phyloP scores from a whole-genome alignment of 2,329 filamentous ascomycete species.

The Sporothrix brasiliensis region DNA sequence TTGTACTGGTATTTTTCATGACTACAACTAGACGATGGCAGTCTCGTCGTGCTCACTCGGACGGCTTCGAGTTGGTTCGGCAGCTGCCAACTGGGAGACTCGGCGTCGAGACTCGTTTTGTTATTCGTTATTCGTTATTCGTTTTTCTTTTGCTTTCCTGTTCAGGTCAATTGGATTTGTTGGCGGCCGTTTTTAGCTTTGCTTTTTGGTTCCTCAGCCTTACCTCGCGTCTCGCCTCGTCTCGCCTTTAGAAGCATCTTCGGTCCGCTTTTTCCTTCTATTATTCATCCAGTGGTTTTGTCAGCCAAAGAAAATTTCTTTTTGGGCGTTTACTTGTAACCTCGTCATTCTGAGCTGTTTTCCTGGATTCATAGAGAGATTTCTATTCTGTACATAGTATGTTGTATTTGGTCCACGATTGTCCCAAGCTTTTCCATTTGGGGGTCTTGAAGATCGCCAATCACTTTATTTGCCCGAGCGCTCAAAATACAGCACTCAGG shows the following conservation, averaged over 20 bases:
- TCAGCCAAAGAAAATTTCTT: background rate
- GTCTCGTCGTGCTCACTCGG: too few relatives aligned
- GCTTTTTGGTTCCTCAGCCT: background rate
- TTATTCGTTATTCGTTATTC: background rate
- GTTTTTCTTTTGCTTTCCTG: background rate
- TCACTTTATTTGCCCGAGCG: too few relatives aligned
- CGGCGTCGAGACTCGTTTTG: background rate
- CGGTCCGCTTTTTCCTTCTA: background rate
- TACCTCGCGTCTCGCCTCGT: background rate
- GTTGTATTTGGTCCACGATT: too few relatives aligned
- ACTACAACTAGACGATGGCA: too few relatives aligned
- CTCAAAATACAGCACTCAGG: too few relatives aligned
- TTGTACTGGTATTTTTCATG: too few relatives aligned
- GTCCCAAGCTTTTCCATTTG: too few relatives aligned
- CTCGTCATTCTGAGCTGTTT: background rate
- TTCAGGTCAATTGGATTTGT: background rate
- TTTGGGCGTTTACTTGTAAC: background rate
- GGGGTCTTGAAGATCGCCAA: background rate
- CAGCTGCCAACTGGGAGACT: too few relatives aligned
- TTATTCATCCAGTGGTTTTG: constrained; percentile 5
- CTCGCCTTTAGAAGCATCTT: background rate
- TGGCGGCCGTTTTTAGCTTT: background rate
- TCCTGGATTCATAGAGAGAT: too few relatives aligned
- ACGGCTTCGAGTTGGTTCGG: too few relatives aligned
- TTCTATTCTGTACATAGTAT: background rate